These are phyloP conservation scores for Lactifluus volemus DNA, from an alignment of 768 basidiomycete genomes.

Conservation along the genomic window DNA sequence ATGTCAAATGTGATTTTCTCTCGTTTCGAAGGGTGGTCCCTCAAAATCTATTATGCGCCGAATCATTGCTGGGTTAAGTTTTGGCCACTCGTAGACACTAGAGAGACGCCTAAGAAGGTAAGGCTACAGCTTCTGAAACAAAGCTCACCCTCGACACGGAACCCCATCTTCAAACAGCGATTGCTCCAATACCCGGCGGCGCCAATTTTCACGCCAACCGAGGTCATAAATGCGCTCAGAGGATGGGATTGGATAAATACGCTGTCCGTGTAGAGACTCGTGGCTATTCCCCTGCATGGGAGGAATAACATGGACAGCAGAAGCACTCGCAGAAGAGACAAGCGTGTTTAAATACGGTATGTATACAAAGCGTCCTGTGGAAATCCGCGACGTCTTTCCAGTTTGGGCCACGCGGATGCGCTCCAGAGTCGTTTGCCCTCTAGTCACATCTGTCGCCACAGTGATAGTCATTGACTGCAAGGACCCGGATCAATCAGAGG, in stretches of 20 bases:
- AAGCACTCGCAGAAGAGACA: background rate
- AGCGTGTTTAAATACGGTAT: constrained; percentile 1
- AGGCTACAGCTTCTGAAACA: no score
- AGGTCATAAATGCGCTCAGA: constrained; percentile 19
- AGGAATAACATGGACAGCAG: background rate
- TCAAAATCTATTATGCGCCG: constrained; percentile 8
- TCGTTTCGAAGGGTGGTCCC: background rate
- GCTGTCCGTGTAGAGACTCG: background rate
- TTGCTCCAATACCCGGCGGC: background rate
- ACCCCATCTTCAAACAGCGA: constrained; percentile 5
- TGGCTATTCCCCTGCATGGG: background rate
- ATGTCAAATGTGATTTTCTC: background rate
- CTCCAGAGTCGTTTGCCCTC: constrained; percentile 16
- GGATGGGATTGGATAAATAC: constrained; percentile 6
- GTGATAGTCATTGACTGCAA: constrained; percentile 12
- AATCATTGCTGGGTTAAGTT: constrained; percentile 18
- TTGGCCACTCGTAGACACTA: constrained; percentile 17
- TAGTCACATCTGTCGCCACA: constrained; percentile 6
- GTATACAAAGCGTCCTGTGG: constrained; percentile 9
- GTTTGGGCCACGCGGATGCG: background rate
- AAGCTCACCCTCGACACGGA: constrained; percentile 1
- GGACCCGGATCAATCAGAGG: background rate
- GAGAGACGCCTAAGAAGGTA: background rate
- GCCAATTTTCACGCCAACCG: constrained; percentile 20
- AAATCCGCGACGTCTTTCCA: background rate